Conservation (phyloP, 768 basidiomycete species). For the Cystobasidium onofrii region DNA sequence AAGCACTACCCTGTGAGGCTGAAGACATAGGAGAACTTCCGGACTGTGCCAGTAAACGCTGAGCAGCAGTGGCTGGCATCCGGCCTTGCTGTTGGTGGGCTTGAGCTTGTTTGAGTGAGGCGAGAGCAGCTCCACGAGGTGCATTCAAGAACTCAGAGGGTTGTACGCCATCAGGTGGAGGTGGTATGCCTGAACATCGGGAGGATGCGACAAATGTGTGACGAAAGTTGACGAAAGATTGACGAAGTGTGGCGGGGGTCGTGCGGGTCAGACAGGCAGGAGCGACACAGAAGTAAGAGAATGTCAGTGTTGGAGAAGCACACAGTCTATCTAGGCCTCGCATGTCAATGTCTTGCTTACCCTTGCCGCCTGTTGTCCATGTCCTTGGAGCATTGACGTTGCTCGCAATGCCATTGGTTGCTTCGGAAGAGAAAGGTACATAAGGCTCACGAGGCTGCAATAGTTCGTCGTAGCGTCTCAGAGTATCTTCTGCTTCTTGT, state of each 20-base stretch:
- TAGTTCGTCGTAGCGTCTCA: conserved; percentile 18
- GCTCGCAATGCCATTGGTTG: background rate
- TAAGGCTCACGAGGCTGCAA: conserved; percentile 27
- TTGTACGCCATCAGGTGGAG: background rate
- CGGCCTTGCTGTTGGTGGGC: conserved; percentile 2
- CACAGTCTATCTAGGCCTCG: background rate
- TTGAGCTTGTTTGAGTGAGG: background rate
- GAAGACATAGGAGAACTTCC: background rate
- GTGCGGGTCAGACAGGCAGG: background rate
- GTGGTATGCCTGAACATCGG: background rate
- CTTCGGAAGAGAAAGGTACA: background rate
- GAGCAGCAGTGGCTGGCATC: background rate
- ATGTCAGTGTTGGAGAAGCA: background rate
- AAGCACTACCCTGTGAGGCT: background rate
- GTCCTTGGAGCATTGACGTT: background rate
- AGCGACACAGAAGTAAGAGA: background rate
- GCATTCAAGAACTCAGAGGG: background rate
- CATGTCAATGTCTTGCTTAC: background rate
- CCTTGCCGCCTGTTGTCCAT: conserved; percentile 18
- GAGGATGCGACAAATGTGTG: background rate
- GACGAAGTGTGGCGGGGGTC: background rate
- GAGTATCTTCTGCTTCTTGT: conserved; percentile 22
- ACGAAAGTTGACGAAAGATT: background rate
- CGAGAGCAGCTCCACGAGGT: background rate
- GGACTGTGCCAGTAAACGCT: background rate